phyloP scores from a whole-genome alignment of 257 asterid species.

The Gentiana macrophylla region DNA sequence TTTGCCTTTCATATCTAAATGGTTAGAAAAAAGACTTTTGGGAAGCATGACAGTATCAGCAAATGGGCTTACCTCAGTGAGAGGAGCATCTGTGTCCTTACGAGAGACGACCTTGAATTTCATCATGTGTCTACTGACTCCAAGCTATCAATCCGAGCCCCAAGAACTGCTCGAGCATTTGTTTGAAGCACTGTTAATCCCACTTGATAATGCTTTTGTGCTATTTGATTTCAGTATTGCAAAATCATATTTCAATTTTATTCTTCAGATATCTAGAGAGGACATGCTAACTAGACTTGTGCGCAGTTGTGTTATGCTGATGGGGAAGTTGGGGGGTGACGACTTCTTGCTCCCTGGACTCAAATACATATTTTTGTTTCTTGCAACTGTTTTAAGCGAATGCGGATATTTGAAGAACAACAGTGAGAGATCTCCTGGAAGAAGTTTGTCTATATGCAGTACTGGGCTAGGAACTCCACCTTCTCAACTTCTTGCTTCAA shows the following conservation, averaged over 20 bases:
- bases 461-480: constrained; percentile 47
- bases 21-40: constrained; percentile 80
- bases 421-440: constrained; percentile 45
- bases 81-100: constrained; percentile 54
- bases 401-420: constrained; percentile 45
- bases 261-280: constrained; percentile 69
- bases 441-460: constrained; percentile 37
- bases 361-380: constrained; percentile 70
- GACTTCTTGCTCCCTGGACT: constrained; percentile 73
- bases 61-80: constrained; percentile 25
- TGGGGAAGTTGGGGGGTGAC: constrained; percentile 65
- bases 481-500: constrained; percentile 53
- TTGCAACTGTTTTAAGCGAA: constrained; percentile 45
- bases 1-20: constrained; percentile 47
- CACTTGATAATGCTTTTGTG: constrained; percentile 75
- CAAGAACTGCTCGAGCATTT: constrained; percentile 59
- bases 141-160: constrained; percentile 32
- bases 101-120: constrained; percentile 74
- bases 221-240: constrained; percentile 48
- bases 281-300: constrained; percentile 59
- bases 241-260: constrained; percentile 48
- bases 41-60: constrained; percentile 47
- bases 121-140: constrained; percentile 45
- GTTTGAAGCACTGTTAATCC: constrained; percentile 63
- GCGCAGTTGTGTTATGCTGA: constrained; percentile 48